Base-by-base conservation (phyloP, 2,329 filamentous ascomycete species). In the Colletotrichum salicis region DNA sequence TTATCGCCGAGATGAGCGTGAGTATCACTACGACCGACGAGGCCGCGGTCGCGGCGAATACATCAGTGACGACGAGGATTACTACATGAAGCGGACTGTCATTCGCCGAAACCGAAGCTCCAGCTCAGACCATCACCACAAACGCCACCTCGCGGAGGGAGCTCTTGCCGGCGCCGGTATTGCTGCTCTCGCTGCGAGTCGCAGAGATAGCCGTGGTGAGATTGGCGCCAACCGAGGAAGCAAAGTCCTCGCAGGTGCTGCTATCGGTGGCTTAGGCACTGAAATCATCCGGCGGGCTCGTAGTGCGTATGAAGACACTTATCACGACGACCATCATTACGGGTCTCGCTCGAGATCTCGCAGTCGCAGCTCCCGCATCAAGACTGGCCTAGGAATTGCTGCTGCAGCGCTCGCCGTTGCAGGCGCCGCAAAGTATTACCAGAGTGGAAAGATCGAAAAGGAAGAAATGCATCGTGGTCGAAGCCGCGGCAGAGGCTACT, bases 381-480 rank as follows among this genome's bases (percentile, higher is more conserved):
- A 90, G 79, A 90, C 88, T 1, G 90, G 89, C 27, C 82, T 92
- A 27, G 90, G 89, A 37, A 84, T 91, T 54, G 90, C 90, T 10
- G 90, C 89, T 11, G 89, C 90, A 27, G 90, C 89, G 19, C 83
- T 92, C 29, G 90, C 90, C 8, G 88, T 90, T 24, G 89, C 90
- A 4, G 90, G 90, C n/a, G 90, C 90, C 5, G 86, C 89, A 73
- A 91, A 91, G 77, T 91, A 91, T 76, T 87, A 89, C 77, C 87
- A 91, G 73, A 86, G 87, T 75, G 88, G 85, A 79, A 90, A 89
- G 76, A 79, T 87, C 56, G 88, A 91, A 56, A 89, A 87, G 76
- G 90, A 91, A 74, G 89, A 91, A 75, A 79, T 84, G 15, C 82
- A 77, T 31, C 87, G 90, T 61, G 90, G 90, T 11, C 87, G 89